Evolutionary conservation across 306 rosid genomes (phyloP), one percentile per base, ranked within the genome.

Genomic region (Prunus mira): DNA sequence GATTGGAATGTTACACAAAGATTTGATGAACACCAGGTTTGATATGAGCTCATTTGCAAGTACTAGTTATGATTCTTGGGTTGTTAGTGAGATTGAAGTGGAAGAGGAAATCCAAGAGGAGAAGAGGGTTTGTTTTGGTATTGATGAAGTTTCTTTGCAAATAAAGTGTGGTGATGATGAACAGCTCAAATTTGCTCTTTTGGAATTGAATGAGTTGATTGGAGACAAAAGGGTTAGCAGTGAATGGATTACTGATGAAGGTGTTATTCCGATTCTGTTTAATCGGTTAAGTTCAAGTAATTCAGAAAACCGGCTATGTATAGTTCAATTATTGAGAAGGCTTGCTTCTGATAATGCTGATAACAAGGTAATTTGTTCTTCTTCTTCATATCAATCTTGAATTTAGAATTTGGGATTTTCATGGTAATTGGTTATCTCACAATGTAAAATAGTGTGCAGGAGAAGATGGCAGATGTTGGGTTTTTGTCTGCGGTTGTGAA

Each of bases 111-210:
- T 86, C 63, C 73, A 77, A 74, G 92, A 87, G 86, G 91, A 84
- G 78, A 69, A 49, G 66, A 62, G 68, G 69, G 77, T 81, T 52
- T 64, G 81, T 74, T 74, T 86, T 45, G 77, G 82, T 69, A 64
- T 82, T 43, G 87, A 73, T 27, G 96, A 93, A 69, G 84, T 88
- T 72, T 79, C 83, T 72, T 62, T 86, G 85, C 86, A 86, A 43
- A 87, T 93, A 30, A 93, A 88, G 88, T 86, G 57, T 82, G 96
- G 97, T 47, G 79, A 82, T 80, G 97, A 90, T 74, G 87, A 86
- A 79, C 93, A 90, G 77, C 76, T 93, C 61, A 85, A 81, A 56
- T 76, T 65, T 83, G 89, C 93, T 47, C 78, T 86, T 76, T 46
- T 74, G 70, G 87, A 83, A 61, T 76, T 93, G 55, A 88, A 86